phyloP scores from a whole-genome alignment of 441 rosid species.

The Dalechampia spathulata region DNA sequence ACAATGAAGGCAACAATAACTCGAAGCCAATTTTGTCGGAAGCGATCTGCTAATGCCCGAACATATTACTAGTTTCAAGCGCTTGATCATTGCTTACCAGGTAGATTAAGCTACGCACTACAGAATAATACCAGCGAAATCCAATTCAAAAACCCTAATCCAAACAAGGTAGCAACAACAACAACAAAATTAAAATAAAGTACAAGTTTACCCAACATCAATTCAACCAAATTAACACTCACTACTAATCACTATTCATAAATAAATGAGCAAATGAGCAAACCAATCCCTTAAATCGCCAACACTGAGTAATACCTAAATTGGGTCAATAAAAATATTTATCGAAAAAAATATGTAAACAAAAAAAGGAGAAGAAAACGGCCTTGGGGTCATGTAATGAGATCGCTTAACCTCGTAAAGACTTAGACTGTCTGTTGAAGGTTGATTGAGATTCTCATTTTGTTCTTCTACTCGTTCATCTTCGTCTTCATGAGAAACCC shows the following conservation, averaged over 20 bases:
- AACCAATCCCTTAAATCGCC: too few relatives aligned
- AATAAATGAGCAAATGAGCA: background rate
- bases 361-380: background rate
- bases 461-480: conserved; percentile 25
- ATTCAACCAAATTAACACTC: background rate
- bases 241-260: too few relatives aligned
- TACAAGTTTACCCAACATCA: background rate
- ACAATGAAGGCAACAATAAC: too few relatives aligned
- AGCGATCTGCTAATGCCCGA: too few relatives aligned
- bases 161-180: background rate
- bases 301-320: too few relatives aligned
- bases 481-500: conserved; percentile 39
- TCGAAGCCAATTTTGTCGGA: too few relatives aligned
- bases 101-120: too few relatives aligned
- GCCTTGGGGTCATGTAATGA: background rate
- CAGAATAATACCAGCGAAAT: too few relatives aligned
- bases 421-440: conserved; percentile 28
- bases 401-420: conserved; percentile 52
- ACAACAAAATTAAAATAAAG: too few relatives aligned
- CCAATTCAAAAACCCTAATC: background rate
- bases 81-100: too few relatives aligned
- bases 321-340: background rate
- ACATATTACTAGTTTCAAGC: too few relatives aligned
- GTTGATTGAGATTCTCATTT: conserved; percentile 16
- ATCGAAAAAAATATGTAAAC: too few relatives aligned